phyloP scores from a whole-genome alignment of 257 asterid genomes.

The Capsicum rhomboideum region DNA sequence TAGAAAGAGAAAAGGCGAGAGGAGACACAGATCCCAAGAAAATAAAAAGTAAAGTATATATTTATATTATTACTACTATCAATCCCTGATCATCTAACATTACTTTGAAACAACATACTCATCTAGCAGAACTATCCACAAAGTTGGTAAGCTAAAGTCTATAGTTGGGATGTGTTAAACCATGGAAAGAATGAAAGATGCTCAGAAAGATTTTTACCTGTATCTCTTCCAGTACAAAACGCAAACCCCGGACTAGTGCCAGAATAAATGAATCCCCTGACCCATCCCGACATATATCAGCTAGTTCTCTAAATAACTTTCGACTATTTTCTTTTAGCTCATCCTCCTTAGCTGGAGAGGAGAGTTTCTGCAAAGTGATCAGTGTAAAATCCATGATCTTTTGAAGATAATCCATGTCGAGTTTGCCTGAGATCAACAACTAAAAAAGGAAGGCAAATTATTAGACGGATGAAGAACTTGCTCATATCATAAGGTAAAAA shows the following conservation, averaged over 20 bases:
- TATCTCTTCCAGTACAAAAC: conserved; percentile 72
- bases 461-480: background rate
- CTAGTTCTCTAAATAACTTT: conserved; percentile 51
- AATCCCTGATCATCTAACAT: background rate
- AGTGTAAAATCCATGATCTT: conserved; percentile 65
- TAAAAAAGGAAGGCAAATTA: conserved; percentile 9
- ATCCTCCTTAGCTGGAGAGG: conserved; percentile 72
- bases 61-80: background rate
- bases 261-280: conserved; percentile 31
- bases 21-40: background rate
- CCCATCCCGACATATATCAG: conserved; percentile 33
- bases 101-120: background rate
- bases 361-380: conserved; percentile 58
- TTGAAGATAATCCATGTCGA: conserved; percentile 62
- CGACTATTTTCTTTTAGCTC: conserved; percentile 52
- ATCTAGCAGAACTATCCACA: background rate
- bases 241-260: conserved; percentile 73
- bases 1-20: background rate
- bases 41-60: background rate
- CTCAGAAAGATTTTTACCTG: conserved; percentile 44
- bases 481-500: background rate
- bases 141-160: background rate
- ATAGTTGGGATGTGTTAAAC: background rate
- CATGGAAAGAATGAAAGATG: background rate
- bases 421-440: conserved; percentile 60